Evolutionary conservation across 73 alveolate species (phyloP).

Genomic region (Symbiodinium pilosum): DNA sequence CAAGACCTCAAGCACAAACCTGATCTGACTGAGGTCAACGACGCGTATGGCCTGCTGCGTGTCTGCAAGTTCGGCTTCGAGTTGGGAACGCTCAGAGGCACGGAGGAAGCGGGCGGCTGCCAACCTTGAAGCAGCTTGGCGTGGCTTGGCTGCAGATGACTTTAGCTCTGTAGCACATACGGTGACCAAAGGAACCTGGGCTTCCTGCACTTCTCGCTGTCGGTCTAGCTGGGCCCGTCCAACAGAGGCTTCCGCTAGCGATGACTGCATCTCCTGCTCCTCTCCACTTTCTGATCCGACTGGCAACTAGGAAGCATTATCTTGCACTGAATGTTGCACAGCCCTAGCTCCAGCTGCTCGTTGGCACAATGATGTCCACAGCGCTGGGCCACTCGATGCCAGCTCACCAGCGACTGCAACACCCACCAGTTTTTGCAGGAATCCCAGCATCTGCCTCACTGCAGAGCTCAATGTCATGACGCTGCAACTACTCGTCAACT

Average conservation of each 20-base stretch:
- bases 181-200: no score
- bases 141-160: background rate
- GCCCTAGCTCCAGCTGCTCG: background rate
- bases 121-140: background rate
- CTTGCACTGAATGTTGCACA: no score
- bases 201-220: background rate
- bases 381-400: background rate
- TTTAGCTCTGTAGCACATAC: background rate
- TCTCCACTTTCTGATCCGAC: no score
- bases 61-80: slow-evolving; percentile 1
- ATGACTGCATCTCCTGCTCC: slow-evolving; percentile 19
- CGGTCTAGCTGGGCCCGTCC: background rate
- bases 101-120: background rate
- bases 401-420: background rate
- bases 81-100: background rate
- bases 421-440: background rate
- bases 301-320: no score
- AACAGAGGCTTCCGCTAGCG: background rate
- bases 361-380: background rate
- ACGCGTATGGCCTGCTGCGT: slow-evolving; percentile 7
- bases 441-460: background rate
- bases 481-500: no score
- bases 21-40: background rate
- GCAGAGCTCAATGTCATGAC: no score
- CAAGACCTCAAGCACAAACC: no score